Evolutionary conservation across 2,329 filamentous ascomycete genomes (phyloP).

Genomic region (Phialophora macrospora): DNA sequence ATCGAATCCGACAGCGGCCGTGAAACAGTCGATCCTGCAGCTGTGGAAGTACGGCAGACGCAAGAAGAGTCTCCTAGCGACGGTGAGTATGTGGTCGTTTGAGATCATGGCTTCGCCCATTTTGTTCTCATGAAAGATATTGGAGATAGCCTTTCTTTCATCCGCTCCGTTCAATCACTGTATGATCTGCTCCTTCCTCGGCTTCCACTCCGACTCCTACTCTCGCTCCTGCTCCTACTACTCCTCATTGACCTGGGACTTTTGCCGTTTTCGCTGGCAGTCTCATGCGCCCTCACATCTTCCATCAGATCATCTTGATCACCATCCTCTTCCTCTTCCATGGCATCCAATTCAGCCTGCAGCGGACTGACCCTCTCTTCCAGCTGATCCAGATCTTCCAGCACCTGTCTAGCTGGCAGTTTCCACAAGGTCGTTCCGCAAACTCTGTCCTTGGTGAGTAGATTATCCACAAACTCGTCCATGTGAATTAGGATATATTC

Average conservation of each 20-base stretch:
- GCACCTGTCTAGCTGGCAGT: slow-evolving; percentile 75
- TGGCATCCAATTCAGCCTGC: slow-evolving; percentile 64
- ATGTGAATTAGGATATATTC: slow-evolving; percentile 78
- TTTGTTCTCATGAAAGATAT: neutral
- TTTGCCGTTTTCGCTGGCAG: slow-evolving; percentile 13
- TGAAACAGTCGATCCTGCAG: neutral
- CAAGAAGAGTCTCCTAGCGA: slow-evolving; percentile 2
- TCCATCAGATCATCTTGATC: slow-evolving; percentile 25
- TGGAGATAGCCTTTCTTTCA: neutral
- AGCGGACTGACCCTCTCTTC: slow-evolving; percentile 84
- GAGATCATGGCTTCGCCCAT: neutral
- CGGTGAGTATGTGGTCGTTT: slow-evolving; percentile 26
- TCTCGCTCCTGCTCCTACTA: slow-evolving; percentile 30
- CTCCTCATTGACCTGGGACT: slow-evolving; percentile 27
- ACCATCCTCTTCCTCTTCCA: slow-evolving; percentile 45
- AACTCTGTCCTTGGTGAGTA: slow-evolving; percentile 84
- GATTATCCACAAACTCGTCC: slow-evolving; percentile 91
- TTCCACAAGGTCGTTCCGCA: slow-evolving; percentile 94
- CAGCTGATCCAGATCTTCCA: slow-evolving; percentile 88
- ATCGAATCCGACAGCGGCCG: neutral
- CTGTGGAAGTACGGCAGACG: neutral
- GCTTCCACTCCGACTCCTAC: neutral
- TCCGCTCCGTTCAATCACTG: slow-evolving; percentile 28
- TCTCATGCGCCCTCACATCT: slow-evolving; percentile 19
- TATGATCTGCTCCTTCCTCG: slow-evolving; percentile 25